Conservation (phyloP, 208 protist species). For the Wallacemonas rigidus region DNA sequence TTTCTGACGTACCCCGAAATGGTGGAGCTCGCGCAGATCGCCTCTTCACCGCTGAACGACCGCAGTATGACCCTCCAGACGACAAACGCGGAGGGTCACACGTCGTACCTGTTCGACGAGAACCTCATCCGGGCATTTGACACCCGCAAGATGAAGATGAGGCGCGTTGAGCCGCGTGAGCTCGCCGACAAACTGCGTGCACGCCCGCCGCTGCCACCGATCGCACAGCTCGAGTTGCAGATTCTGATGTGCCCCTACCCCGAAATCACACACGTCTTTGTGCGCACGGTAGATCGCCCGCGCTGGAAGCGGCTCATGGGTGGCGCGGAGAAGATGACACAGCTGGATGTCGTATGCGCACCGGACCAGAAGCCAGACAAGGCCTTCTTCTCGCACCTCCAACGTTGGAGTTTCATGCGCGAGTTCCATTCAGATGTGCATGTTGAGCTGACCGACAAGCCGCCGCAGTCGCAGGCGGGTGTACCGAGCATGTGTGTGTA, state of each 20-base stretch:
- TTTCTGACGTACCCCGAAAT: constrained; percentile 91
- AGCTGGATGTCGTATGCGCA: constrained; percentile 80
- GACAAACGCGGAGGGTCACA: background rate
- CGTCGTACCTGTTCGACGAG: constrained; percentile 51
- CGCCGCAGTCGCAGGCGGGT: constrained; percentile 25
- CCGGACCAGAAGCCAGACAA: constrained; percentile 37
- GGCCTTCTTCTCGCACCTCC: constrained; percentile 63
- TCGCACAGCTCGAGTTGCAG: constrained; percentile 87
- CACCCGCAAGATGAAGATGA: constrained; percentile 71
- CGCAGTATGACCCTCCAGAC: constrained; percentile 25
- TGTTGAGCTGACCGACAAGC: constrained; percentile 60
- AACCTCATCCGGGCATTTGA: constrained; percentile 65
- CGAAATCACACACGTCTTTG: constrained; percentile 65
- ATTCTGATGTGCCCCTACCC: constrained; percentile 72
- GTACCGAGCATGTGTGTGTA: constrained; percentile 69
- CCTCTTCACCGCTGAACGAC: constrained; percentile 37
- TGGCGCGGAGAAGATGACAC: constrained; percentile 72
- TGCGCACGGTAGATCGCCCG: constrained; percentile 76
- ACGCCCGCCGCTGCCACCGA: constrained; percentile 56
- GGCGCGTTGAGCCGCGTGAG: constrained; percentile 64
- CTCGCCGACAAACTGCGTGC: constrained; percentile 37
- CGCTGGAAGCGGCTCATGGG: constrained; percentile 66
- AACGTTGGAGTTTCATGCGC: constrained; percentile 86
- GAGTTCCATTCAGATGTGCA: constrained; percentile 89
- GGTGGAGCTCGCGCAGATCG: constrained; percentile 66